These are phyloP conservation scores for Cercospora sp. DNA, from an alignment of 2,329 filamentous ascomycete genomes.

Conservation along the genomic window DNA sequence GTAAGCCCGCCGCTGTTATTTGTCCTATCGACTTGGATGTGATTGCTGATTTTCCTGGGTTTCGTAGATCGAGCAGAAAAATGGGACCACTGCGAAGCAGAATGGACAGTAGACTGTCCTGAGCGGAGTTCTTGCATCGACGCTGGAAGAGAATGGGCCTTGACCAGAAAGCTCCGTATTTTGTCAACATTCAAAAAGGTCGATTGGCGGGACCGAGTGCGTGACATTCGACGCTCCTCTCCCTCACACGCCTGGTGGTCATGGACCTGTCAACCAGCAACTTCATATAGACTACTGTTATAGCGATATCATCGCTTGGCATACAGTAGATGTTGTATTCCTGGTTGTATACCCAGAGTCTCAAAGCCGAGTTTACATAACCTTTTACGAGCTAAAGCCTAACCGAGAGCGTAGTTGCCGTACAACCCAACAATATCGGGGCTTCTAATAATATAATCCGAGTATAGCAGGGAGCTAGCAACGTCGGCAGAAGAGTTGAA, in stretches of 20 bases:
- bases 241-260: too few species aligned
- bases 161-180: too few species aligned
- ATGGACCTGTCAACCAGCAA: neutral
- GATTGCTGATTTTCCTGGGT: neutral
- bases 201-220: too few species aligned
- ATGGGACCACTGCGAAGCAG: neutral
- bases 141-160: too few species aligned
- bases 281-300: neutral
- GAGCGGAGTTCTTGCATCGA: too few species aligned
- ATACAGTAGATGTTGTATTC: constrained; percentile 61
- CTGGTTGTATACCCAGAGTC: constrained; percentile 95
- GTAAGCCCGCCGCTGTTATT: constrained; percentile 4
- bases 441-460: constrained; percentile 94
- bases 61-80: neutral
- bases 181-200: too few species aligned
- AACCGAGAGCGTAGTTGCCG: constrained; percentile 79
- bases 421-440: constrained; percentile 77
- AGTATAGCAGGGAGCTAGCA: constrained; percentile 90
- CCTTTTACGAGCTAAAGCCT: constrained; percentile 75
- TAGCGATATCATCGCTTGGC: neutral
- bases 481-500: constrained; percentile 89
- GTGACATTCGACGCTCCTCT: too few species aligned
- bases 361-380: constrained; percentile 80
- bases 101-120: neutral
- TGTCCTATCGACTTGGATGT: neutral